Conservation (phyloP, 2,329 filamentous ascomycete species). For the Xylaria sp. region DNA sequence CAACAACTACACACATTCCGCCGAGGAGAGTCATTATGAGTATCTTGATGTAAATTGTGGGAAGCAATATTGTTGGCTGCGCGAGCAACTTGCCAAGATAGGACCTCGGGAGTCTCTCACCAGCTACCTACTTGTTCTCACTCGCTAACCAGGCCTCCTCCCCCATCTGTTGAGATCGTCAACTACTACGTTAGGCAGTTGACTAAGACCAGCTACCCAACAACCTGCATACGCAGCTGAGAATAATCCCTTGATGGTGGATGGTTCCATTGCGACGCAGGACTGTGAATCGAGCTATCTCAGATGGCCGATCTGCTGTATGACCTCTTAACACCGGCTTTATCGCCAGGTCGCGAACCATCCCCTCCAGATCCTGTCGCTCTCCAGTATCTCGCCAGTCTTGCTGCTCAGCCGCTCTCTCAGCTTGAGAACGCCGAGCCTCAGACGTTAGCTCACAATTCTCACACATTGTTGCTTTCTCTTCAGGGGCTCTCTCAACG, state of each 20-base stretch:
- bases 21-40: neutral
- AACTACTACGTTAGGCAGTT: neutral
- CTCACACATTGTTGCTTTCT: conserved; percentile 82
- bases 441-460: conserved; percentile 80
- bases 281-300: neutral
- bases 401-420: conserved; percentile 80
- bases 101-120: conserved; percentile 4
- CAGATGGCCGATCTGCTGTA: conserved; percentile 77
- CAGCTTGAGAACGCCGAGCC: conserved; percentile 80
- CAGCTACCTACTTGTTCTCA: neutral
- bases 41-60: neutral
- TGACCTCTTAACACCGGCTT: conserved; percentile 74
- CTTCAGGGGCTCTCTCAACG: conserved; percentile 90
- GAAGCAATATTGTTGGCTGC: neutral
- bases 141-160: neutral
- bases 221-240: neutral
- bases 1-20: neutral
- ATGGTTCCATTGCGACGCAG: neutral
- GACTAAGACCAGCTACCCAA: neutral
- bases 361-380: conserved; percentile 62
- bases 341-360: conserved; percentile 57
- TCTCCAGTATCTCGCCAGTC: conserved; percentile 77
- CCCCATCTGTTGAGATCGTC: neutral
- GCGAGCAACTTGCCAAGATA: neutral
- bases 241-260: neutral